phyloP scores from a whole-genome alignment of 257 asterid species.

The Solanum clarkiae region DNA sequence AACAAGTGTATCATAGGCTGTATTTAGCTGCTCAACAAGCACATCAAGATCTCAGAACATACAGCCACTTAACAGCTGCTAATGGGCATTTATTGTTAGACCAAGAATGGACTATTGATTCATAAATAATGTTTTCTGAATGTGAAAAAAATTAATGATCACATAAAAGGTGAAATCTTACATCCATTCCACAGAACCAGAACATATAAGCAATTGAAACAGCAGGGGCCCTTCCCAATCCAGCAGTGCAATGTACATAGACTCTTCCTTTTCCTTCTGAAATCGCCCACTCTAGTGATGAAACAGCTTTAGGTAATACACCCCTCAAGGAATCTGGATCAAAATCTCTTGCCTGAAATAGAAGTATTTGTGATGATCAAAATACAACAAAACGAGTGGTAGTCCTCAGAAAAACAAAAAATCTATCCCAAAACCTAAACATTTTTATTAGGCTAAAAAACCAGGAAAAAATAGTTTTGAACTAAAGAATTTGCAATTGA shows the following conservation, averaged over 20 bases:
- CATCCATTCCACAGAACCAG: conserved; percentile 77
- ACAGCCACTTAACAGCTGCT: not conserved
- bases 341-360: conserved; percentile 71
- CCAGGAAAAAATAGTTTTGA: not conserved
- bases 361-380: not conserved
- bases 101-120: not conserved
- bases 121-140: not conserved
- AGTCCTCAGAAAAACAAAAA: not conserved
- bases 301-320: conserved; percentile 67
- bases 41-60: not conserved
- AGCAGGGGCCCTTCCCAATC: conserved; percentile 94
- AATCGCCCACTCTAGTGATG: conserved; percentile 62
- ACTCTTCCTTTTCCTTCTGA: conserved; percentile 73
- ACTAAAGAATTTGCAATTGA: not conserved
- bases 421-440: not conserved
- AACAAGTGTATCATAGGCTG: conserved; percentile 50
- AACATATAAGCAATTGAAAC: conserved; percentile 88
- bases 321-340: conserved; percentile 89
- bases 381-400: not conserved
- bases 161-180: conserved; percentile 15
- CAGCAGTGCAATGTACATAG: conserved; percentile 92
- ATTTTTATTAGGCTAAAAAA: not conserved
- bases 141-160: not conserved
- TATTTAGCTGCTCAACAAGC: conserved; percentile 40
- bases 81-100: not conserved